Evolutionary conservation across 306 rosid species (phyloP).

Genomic region (Pterocarpus macrocarpus): DNA sequence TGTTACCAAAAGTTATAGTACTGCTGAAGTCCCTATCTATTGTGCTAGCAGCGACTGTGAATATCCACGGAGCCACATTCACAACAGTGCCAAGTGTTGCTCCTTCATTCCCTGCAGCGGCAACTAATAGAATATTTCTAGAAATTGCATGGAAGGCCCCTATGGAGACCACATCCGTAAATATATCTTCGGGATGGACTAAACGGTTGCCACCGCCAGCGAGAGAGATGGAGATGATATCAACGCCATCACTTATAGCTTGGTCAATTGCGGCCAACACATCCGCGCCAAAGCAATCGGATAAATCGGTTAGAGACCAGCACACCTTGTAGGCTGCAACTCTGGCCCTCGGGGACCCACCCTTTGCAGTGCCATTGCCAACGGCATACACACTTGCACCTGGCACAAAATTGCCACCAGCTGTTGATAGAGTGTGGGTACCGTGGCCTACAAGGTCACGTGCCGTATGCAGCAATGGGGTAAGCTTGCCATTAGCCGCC

Average conservation of each 20-base stretch:
- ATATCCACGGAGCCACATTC: slow-evolving; percentile 60
- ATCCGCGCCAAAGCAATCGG: slow-evolving; percentile 59
- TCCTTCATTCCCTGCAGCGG: slow-evolving; percentile 63
- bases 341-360: slow-evolving; percentile 72
- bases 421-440: slow-evolving; percentile 70
- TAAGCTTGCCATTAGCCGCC: not conserved
- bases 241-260: slow-evolving; percentile 68
- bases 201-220: slow-evolving; percentile 33
- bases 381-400: slow-evolving; percentile 46
- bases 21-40: slow-evolving; percentile 51
- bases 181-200: not conserved
- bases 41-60: slow-evolving; percentile 69
- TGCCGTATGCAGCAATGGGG: not conserved
- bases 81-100: slow-evolving; percentile 40
- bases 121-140: slow-evolving; percentile 50
- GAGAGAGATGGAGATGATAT: slow-evolving; percentile 55
- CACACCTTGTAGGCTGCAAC: slow-evolving; percentile 73
- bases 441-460: slow-evolving; percentile 71
- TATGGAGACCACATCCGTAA: slow-evolving; percentile 32
- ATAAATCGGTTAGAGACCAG: slow-evolving; percentile 26
- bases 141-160: slow-evolving; percentile 62
- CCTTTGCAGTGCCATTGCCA: slow-evolving; percentile 77
- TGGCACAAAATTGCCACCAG: slow-evolving; percentile 59
- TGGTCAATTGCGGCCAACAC: slow-evolving; percentile 58
- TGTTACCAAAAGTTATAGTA: slow-evolving; percentile 49